Conservation (phyloP, 805 yeast genomes). For the Suhomyces vadensis region DNA sequence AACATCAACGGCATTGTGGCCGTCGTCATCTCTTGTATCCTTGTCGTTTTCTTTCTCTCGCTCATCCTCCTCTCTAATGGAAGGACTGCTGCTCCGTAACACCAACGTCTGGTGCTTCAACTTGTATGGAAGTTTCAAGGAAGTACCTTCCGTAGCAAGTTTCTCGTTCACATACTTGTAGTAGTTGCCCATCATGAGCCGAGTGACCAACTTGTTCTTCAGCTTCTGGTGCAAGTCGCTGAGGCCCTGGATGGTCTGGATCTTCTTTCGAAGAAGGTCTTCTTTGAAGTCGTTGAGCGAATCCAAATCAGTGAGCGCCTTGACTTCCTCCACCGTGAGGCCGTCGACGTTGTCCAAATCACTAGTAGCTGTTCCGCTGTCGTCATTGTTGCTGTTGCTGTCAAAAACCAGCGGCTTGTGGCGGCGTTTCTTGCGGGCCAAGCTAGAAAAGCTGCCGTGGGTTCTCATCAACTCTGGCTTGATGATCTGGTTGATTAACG, state of each 20-base stretch:
- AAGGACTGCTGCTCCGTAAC: slow-evolving; percentile 5
- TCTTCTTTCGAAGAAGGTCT: slow-evolving; percentile 46
- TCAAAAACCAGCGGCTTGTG: slow-evolving; percentile 1
- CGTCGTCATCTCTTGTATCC: slow-evolving; percentile 1
- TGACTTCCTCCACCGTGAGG: slow-evolving; percentile 34
- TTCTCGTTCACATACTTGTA: slow-evolving; percentile 47
- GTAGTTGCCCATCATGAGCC: slow-evolving; percentile 69
- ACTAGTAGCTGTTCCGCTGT: slow-evolving; percentile 20
- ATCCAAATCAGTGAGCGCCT: slow-evolving; percentile 36
- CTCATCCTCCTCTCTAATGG: slow-evolving; percentile 1
- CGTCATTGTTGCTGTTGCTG: slow-evolving; percentile 8
- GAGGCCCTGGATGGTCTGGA: slow-evolving; percentile 47
- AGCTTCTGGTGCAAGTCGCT: slow-evolving; percentile 39
- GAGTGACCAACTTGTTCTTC: slow-evolving; percentile 56
- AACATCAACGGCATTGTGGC: not conserved
- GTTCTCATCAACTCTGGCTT: slow-evolving; percentile 37
- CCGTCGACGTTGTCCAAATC: slow-evolving; percentile 39
- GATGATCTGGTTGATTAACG: slow-evolving; percentile 53
- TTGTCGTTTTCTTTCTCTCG: slow-evolving; percentile 12
- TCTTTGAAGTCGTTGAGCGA: slow-evolving; percentile 41
- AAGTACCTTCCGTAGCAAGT: slow-evolving; percentile 12
- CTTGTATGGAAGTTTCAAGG: slow-evolving; percentile 9
- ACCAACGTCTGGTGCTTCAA: slow-evolving; percentile 20
- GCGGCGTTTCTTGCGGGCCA: slow-evolving; percentile 4
- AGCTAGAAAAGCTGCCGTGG: not conserved